phyloP scores from a whole-genome alignment of 176 grass and related monocot species.

The Eragrostis curvula region DNA sequence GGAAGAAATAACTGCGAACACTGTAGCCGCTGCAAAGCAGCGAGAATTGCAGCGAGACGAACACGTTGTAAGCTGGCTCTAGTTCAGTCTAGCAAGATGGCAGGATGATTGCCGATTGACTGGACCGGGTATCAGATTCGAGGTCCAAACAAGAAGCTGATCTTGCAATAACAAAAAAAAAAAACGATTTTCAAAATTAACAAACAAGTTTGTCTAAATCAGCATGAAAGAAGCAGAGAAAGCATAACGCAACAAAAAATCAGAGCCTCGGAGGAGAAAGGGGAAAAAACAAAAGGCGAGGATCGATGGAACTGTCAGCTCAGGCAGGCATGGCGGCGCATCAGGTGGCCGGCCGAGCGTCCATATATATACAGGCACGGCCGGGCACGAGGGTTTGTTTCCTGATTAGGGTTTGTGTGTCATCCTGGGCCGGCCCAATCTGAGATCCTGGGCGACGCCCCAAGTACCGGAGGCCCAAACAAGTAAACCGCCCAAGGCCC shows the following conservation, averaged over 20 bases:
- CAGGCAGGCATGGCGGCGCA: not conserved
- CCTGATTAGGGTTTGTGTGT: conserved; percentile 34
- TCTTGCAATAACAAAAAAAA: conserved; percentile 49
- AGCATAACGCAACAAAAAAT: not conserved
- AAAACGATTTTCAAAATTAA: no score
- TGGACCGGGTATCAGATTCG: conserved; percentile 18
- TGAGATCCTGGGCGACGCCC: not conserved
- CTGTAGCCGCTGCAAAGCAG: no score
- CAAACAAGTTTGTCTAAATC: not conserved
- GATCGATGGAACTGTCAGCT: not conserved
- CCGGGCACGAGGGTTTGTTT: not conserved
- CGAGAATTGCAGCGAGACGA: no score
- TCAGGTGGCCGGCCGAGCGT: not conserved
- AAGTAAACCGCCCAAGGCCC: not conserved
- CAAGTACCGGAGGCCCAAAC: not conserved
- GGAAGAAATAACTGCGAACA: no score
- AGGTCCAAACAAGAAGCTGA: conserved; percentile 76
- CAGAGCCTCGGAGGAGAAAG: not conserved
- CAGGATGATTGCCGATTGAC: conserved; percentile 46
- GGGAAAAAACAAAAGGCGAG: not conserved
- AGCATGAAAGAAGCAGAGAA: not conserved
- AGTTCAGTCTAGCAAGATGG: conserved; percentile 62
- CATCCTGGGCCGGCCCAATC: not conserved
- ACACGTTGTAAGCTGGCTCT: conserved; percentile 44
- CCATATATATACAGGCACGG: not conserved